A percentile compares a stretch with the other conserved stretches of the same genome.
These are phyloP conservation scores for Alternaria longipes DNA, from an alignment of 2,329 filamentous ascomycete species.

Conservation along the genomic window DNA sequence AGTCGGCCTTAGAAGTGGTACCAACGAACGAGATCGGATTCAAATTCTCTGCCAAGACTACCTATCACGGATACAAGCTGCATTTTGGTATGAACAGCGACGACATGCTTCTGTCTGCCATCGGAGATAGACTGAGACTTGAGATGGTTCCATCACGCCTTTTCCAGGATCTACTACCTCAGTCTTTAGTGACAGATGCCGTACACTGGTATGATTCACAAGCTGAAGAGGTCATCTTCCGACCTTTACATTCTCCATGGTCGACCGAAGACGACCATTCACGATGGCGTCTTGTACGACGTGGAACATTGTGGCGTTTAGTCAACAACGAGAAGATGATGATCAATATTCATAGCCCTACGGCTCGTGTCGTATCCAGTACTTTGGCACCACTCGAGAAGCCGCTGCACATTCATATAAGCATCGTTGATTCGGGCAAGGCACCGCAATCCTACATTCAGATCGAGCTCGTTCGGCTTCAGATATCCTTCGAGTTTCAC, in stretches of 20 bases:
- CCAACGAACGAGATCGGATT: constrained; percentile 53
- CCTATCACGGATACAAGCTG: constrained; percentile 35
- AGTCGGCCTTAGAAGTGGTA: constrained; percentile 55
- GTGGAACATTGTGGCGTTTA: constrained; percentile 27
- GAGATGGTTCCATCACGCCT: constrained; percentile 49
- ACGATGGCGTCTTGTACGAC: not conserved
- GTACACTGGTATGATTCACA: constrained; percentile 27
- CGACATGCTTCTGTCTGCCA: constrained; percentile 39
- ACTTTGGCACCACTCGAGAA: constrained; percentile 31
- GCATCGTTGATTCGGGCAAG: not conserved
- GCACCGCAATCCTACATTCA: not conserved
- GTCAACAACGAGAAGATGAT: constrained; percentile 6
- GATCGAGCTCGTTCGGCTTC: constrained; percentile 28
- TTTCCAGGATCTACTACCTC: constrained; percentile 46
- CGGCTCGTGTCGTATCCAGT: constrained; percentile 17
- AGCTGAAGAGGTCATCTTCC: constrained; percentile 23
- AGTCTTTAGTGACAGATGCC: constrained; percentile 28
- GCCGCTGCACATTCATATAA: constrained; percentile 26
- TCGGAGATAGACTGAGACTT: constrained; percentile 5
- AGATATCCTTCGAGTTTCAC: constrained; percentile 21
- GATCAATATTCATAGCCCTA: constrained; percentile 17
- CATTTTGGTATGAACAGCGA: constrained; percentile 47
- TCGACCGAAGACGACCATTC: not conserved
- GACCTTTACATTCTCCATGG: constrained; percentile 19
- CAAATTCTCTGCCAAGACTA: constrained; percentile 51